These are phyloP conservation scores for Loxodes magnus DNA, from an alignment of 73 alveolate genomes.

Conservation along the genomic window DNA sequence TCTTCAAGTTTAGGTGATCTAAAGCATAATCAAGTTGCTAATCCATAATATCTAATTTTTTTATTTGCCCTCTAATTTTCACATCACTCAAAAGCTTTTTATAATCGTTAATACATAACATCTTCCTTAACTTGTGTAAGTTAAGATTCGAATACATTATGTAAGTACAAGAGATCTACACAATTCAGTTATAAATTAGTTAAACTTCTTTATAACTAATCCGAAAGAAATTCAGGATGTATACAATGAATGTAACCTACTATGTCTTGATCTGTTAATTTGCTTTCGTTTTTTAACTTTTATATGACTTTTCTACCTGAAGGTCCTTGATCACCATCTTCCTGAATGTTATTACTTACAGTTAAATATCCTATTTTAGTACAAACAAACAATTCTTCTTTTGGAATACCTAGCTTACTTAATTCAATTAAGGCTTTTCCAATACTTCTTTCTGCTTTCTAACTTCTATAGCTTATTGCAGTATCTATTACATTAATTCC, in stretches of 20 bases:
- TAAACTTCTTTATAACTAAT: constrained; percentile 33
- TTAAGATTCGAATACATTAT: constrained; percentile 67
- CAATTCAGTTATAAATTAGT: constrained; percentile 55
- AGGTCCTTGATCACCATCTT: constrained; percentile 77
- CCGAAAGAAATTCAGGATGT: constrained; percentile 65
- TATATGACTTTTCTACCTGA: constrained; percentile 41
- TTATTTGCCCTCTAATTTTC: constrained; percentile 43
- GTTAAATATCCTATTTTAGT: constrained; percentile 71
- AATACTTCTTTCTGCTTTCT: constrained; percentile 75
- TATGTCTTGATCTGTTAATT: constrained; percentile 47
- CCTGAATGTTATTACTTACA: too few relatives aligned
- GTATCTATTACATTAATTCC: constrained; percentile 77
- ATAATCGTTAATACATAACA: constrained; percentile 42
- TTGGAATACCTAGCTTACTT: constrained; percentile 19
- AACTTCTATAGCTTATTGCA: constrained; percentile 74
- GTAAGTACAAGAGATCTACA: constrained; percentile 62
- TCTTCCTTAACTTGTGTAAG: constrained; percentile 56
- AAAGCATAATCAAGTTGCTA: constrained; percentile 83
- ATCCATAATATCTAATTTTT: constrained; percentile 60
- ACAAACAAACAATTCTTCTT: constrained; percentile 68
- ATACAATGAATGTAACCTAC: constrained; percentile 68
- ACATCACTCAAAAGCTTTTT: constrained; percentile 56
- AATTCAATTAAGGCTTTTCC: constrained; percentile 58
- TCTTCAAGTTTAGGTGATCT: constrained; percentile 68
- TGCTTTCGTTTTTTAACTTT: constrained; percentile 34